A percentile compares a stretch with the other conserved stretches of the same genome.
These are phyloP conservation scores for Aspergillus cristatus DNA, from an alignment of 495 filamentous ascomycete species.

Conservation along the genomic window DNA sequence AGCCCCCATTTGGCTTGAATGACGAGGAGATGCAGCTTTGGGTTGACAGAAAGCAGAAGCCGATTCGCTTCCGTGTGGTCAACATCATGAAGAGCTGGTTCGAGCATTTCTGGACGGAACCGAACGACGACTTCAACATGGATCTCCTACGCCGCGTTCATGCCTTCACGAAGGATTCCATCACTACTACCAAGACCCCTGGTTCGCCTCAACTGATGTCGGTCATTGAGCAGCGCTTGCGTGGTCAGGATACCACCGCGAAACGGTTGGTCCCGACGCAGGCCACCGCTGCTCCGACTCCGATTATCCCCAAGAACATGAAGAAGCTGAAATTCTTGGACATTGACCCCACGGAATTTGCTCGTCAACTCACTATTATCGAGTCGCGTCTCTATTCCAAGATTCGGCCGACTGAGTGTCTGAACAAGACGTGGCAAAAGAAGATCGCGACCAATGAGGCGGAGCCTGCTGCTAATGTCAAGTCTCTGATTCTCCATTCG, in stretches of 20 bases:
- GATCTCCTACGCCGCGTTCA: slow-evolving; percentile 80
- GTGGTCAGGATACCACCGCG: slow-evolving; percentile 76
- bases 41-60: slow-evolving; percentile 90
- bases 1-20: slow-evolving; percentile 78
- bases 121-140: slow-evolving; percentile 69
- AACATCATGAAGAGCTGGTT: slow-evolving; percentile 98
- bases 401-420: slow-evolving; percentile 87
- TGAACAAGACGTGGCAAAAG: slow-evolving; percentile 98
- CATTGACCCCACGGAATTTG: slow-evolving; percentile 92
- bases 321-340: slow-evolving; percentile 99
- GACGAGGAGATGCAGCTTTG: slow-evolving; percentile 73
- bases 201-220: slow-evolving; percentile 72
- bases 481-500: slow-evolving; percentile 90
- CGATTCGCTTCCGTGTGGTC: slow-evolving; percentile 89
- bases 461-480: slow-evolving; percentile 90
- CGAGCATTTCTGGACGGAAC: slow-evolving; percentile 98
- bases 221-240: slow-evolving; percentile 76
- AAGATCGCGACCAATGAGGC: slow-evolving; percentile 73
- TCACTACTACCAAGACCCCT: slow-evolving; percentile 85
- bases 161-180: slow-evolving; percentile 81
- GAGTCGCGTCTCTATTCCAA: slow-evolving; percentile 92
- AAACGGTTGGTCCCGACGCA: slow-evolving; percentile 82
- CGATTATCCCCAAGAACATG: slow-evolving; percentile 97
- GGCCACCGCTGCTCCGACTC: slow-evolving; percentile 65
- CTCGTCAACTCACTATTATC: slow-evolving; percentile 91